Percentiles rank a stretch among this genome's conserved stretches.
These are phyloP conservation scores for Amaranthus hypochondriacus DNA, from an alignment of 148 eudicot species.

Conservation along the genomic window DNA sequence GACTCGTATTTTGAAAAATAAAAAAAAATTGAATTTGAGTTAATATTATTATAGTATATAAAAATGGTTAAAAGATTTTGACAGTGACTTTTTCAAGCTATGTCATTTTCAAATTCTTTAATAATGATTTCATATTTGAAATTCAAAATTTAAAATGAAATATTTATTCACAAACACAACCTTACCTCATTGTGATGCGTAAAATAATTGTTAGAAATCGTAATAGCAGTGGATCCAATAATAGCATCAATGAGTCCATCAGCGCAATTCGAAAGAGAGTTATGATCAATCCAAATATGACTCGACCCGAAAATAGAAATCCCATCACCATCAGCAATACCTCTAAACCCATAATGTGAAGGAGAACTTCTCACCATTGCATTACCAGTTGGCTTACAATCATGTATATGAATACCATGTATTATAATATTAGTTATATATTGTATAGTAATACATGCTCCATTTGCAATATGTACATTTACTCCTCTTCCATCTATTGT, in stretches of 20 bases:
- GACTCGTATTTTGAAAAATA: too few relatives aligned
- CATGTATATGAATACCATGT: slow-evolving; percentile 15
- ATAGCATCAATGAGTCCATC: slow-evolving; percentile 11
- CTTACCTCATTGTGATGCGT: slow-evolving; percentile 14
- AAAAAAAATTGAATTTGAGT: too few relatives aligned
- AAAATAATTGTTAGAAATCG: slow-evolving; percentile 9
- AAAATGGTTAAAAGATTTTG: too few relatives aligned
- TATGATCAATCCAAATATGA: slow-evolving; percentile 16
- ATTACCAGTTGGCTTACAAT: neutral
- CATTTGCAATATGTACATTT: slow-evolving; percentile 1
- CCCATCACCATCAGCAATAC: slow-evolving; percentile 1
- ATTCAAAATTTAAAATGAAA: too few relatives aligned
- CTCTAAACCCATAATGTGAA: too few relatives aligned
- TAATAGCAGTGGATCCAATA: neutral
- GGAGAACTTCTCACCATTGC: too few relatives aligned
- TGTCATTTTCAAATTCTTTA: too few relatives aligned
- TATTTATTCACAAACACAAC: too few relatives aligned
- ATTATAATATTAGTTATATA: slow-evolving; percentile 13
- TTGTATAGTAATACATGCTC: slow-evolving; percentile 8
- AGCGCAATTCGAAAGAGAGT: slow-evolving; percentile 15
- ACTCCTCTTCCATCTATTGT: slow-evolving; percentile 19
- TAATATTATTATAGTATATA: too few relatives aligned
- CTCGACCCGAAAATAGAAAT: slow-evolving; percentile 5
- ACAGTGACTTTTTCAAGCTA: too few relatives aligned
- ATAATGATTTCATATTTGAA: too few relatives aligned